A percentile compares a stretch with the other conserved stretches of the same genome.
Conservation (phyloP, 78 protist genomes). For the Cavenderia fasciculata region DNA sequence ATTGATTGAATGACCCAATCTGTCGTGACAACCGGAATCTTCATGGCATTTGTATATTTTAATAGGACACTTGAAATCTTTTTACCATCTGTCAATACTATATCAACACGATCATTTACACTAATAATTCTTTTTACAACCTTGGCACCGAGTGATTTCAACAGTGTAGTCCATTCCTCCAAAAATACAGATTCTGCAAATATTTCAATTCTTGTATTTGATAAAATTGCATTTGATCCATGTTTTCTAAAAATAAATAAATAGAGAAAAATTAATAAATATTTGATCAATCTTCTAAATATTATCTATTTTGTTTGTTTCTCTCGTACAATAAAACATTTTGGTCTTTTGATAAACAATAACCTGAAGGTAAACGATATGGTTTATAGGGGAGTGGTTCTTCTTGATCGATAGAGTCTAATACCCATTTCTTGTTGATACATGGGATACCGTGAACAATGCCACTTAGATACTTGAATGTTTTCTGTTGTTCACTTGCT, state of each 20-base stretch:
- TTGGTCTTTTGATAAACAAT: not conserved
- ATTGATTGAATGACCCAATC: constrained; percentile 14
- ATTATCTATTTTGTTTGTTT: no score
- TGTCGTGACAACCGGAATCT: not conserved
- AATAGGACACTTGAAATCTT: not conserved
- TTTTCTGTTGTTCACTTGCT: not conserved
- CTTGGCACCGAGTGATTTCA: not conserved
- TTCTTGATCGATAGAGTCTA: not conserved
- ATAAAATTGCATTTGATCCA: not conserved
- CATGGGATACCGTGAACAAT: not conserved
- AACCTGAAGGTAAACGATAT: constrained; percentile 3
- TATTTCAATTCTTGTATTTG: not conserved
- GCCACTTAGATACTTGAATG: constrained; percentile 1
- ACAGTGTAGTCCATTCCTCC: not conserved
- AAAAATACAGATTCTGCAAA: not conserved
- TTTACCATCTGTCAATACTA: not conserved
- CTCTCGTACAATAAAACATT: not conserved
- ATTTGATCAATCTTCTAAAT: not conserved
- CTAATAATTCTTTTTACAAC: not conserved
- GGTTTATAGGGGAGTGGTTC: not conserved
- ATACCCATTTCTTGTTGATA: not conserved
- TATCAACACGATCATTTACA: not conserved
- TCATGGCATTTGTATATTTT: not conserved
- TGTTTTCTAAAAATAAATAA: not conserved
- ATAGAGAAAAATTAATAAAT: not conserved